Percentiles rank a stretch among this genome's conserved stretches.
These are phyloP conservation scores for Plantago lanceolata DNA, from an alignment of 305 asterid genomes.

Conservation along the genomic window DNA sequence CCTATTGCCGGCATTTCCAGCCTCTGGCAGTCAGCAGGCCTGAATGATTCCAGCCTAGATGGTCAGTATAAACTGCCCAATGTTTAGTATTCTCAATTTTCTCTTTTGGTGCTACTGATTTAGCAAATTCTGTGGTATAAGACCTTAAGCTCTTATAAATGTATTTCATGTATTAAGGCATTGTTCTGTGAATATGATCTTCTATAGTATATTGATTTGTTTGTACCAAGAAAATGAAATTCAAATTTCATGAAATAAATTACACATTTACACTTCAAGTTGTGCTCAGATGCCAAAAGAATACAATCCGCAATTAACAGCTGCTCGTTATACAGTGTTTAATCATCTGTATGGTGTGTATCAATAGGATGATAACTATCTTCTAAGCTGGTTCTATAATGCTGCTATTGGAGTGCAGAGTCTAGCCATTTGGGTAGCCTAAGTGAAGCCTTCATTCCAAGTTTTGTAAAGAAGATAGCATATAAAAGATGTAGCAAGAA, in stretches of 20 bases:
- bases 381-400: neutral
- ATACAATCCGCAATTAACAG: neutral
- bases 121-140: no score
- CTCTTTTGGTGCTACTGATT: no score
- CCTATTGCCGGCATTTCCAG: no score
- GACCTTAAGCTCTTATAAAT: no score
- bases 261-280: neutral
- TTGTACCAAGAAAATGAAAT: no score
- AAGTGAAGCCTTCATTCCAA: constrained; percentile 70
- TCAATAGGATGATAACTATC: neutral
- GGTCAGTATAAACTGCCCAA: no score
- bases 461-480: constrained; percentile 68
- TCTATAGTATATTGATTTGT: no score
- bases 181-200: no score
- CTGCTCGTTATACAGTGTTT: neutral
- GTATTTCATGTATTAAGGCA: no score
- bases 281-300: neutral
- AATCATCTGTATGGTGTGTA: neutral
- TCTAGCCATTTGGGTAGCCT: constrained; percentile 81
- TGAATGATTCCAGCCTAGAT: no score
- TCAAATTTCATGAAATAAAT: neutral
- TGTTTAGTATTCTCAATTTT: no score
- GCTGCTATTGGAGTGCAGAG: constrained; percentile 43
- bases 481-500: constrained; percentile 77
- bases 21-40: no score